These are phyloP conservation scores for Naganishia sp. DNA, from an alignment of 1,284 basidiomycete species.

Conservation along the genomic window DNA sequence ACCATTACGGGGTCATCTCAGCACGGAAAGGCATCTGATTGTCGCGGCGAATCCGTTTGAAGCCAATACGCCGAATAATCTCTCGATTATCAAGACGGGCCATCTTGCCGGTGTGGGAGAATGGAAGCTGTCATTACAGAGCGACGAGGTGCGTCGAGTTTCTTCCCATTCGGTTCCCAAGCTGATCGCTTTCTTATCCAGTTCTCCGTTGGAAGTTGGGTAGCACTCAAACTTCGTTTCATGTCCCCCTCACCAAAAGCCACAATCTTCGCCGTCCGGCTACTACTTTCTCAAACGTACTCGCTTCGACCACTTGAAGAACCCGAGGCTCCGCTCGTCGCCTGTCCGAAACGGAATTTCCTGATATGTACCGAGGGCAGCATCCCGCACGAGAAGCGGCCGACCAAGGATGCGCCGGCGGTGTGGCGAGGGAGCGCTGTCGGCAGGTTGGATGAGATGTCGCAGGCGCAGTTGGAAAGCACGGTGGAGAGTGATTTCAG, in stretches of 20 bases:
- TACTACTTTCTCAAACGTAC: slow-evolving; percentile 48
- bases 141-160: slow-evolving; percentile 44
- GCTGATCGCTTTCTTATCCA: slow-evolving; percentile 27
- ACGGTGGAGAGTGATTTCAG: slow-evolving; percentile 29
- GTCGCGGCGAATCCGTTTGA: slow-evolving; percentile 48
- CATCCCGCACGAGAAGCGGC: slow-evolving; percentile 34
- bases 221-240: slow-evolving; percentile 41
- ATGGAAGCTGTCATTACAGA: slow-evolving; percentile 46
- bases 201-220: slow-evolving; percentile 48
- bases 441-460: slow-evolving; percentile 18
- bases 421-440: slow-evolving; percentile 46
- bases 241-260: slow-evolving; percentile 43
- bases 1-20: slow-evolving; percentile 46
- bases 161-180: neutral
- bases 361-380: slow-evolving; percentile 31
- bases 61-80: slow-evolving; percentile 32
- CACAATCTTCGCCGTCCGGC: slow-evolving; percentile 51
- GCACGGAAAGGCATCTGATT: slow-evolving; percentile 40
- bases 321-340: slow-evolving; percentile 12
- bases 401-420: slow-evolving; percentile 38
- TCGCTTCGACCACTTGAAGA: slow-evolving; percentile 41
- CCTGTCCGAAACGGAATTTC: slow-evolving; percentile 34
- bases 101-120: slow-evolving; percentile 48
- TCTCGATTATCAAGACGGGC: slow-evolving; percentile 49
- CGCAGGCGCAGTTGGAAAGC: slow-evolving; percentile 5